These are phyloP conservation scores for Diaporthe destruens DNA, from an alignment of 2,329 filamentous ascomycete species.

Conservation along the genomic window DNA sequence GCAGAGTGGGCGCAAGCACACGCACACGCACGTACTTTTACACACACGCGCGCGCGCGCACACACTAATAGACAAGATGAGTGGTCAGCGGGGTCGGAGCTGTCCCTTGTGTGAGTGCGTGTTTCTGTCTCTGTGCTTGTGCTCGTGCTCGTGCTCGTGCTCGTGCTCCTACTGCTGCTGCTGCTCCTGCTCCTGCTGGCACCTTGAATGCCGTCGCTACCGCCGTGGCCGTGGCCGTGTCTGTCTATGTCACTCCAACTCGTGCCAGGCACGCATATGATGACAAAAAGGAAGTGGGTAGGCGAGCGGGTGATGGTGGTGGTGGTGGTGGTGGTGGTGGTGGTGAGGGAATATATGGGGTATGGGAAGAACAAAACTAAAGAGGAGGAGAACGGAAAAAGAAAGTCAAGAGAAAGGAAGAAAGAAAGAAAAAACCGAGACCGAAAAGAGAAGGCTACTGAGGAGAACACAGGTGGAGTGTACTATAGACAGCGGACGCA, in stretches of 20 bases:
- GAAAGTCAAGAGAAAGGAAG: neutral
- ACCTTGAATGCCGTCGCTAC: neutral
- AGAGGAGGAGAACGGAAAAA: neutral
- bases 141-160: slow-evolving; percentile 2
- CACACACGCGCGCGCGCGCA: too few relatives aligned
- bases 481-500: slow-evolving; percentile 1
- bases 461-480: slow-evolving; percentile 19
- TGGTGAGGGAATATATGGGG: neutral
- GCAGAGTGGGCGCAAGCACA: slow-evolving; percentile 17
- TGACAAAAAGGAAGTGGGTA: neutral
- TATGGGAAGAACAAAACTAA: neutral
- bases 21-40: slow-evolving; percentile 2
- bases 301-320: neutral
- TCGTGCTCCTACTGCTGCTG: neutral
- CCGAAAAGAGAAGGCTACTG: neutral
- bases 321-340: neutral
- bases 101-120: neutral
- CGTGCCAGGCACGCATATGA: neutral
- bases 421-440: neutral
- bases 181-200: neutral
- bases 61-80: neutral
- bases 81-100: slow-evolving; percentile 21
- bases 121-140: slow-evolving; percentile 13
- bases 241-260: neutral
- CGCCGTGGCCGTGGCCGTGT: neutral